Evolutionary conservation across 2,329 filamentous ascomycete genomes (phyloP), one percentile per base, ranked within the genome.

Genomic region (Westerdykella sp.): DNA sequence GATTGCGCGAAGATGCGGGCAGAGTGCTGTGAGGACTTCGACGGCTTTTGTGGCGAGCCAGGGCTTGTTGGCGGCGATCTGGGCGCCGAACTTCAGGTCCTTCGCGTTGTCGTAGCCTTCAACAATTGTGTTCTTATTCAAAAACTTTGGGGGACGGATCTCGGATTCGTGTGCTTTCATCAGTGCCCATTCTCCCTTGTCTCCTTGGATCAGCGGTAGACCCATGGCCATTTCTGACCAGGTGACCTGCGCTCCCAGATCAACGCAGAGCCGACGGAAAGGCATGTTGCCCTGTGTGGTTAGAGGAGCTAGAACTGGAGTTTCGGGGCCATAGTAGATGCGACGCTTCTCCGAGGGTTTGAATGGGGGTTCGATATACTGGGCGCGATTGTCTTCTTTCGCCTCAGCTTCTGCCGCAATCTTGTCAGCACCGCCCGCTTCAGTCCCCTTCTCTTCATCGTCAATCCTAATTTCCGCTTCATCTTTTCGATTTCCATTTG

Each of bases 141-240:
- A 76, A 59, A 87, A 83, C 30, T 76, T 79, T 14, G 91, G 91
- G 18, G 88, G 80, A 16, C 72, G 68, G 14, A 84, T 73, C 67
- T 98, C 93, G 6, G 83, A 85, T 63, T 89, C 82, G 62, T 98
- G 93, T 3, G 87, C 87, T 67, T 93, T 94, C 76, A 97, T 80
- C 43, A 98, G 74, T 15, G 93, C 89, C 93, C 93, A 98, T 71
- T 98, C 93, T 1, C 83, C 77, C 69, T 91, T 94, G 51, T 85
- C 80, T 30, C 93, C 93, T 66, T 96, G 89, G 5, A 98, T 77
- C 34, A 98, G 71, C 9, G 91, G 90, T 67, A 95, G 73, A 22
- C 87, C 83, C 78, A 98, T 86, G 4, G 91, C 93, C 93, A 98
- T 98, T 69, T 98, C 93, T 0, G 91, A 97, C 73, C 95, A 98